A percentile compares a stretch with the other conserved stretches of the same genome.
phyloP scores from a whole-genome alignment of 116 monocot genomes.

The Dioscorea cayenensis region DNA sequence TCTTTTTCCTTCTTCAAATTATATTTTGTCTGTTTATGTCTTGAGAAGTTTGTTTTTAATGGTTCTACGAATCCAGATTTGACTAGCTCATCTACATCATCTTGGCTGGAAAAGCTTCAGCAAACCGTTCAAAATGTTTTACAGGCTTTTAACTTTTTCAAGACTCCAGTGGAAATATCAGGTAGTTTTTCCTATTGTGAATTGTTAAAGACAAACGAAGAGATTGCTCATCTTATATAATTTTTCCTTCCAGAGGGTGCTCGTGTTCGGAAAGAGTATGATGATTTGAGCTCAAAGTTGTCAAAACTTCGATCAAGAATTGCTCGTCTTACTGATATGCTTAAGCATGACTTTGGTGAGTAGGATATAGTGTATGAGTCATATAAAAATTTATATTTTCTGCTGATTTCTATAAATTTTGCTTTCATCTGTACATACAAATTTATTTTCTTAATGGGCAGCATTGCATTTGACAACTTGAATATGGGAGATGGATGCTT shows the following conservation, averaged over 20 bases:
- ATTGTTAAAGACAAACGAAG: constrained; percentile 1
- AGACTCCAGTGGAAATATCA: constrained; percentile 79
- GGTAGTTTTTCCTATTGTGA: constrained; percentile 29
- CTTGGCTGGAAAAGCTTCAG: constrained; percentile 84
- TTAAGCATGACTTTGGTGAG: constrained; percentile 92
- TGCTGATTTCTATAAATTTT: background rate
- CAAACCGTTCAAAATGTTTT: constrained; percentile 65
- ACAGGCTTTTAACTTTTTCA: constrained; percentile 78
- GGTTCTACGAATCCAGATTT: constrained; percentile 27
- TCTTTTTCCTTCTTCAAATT: background rate
- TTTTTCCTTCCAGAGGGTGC: constrained; percentile 51
- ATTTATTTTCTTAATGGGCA: background rate
- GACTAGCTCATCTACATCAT: constrained; percentile 27
- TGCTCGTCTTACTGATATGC: constrained; percentile 65
- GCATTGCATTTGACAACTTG: background rate
- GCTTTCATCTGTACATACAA: background rate
- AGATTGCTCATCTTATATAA: constrained; percentile 5
- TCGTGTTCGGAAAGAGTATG: constrained; percentile 83
- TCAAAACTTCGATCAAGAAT: constrained; percentile 87
- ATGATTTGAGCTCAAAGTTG: constrained; percentile 74
- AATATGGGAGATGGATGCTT: background rate
- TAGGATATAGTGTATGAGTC: background rate
- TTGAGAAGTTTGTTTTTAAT: background rate
- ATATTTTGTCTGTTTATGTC: background rate
- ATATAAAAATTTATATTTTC: background rate